A percentile compares a stretch with the other conserved stretches of the same genome.
Evolutionary conservation across 768 basidiomycete species (phyloP).

Genomic region (Candolleomyces eurysporus): DNA sequence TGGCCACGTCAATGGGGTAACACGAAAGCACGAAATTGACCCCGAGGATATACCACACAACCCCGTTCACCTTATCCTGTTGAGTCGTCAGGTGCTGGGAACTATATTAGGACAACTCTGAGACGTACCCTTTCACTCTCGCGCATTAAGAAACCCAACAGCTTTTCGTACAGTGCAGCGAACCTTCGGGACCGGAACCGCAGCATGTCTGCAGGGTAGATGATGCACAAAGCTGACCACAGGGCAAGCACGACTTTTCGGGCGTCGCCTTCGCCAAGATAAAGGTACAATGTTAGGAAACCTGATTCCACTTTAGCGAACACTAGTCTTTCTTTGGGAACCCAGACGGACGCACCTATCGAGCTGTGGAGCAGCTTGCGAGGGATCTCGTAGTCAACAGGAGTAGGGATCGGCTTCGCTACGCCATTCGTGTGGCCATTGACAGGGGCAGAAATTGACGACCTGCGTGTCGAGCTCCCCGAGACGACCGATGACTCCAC

Average conservation of each 20-base stretch:
- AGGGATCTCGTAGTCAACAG: slow-evolving; percentile 88
- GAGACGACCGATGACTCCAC: slow-evolving; percentile 21
- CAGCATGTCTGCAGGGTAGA: slow-evolving; percentile 73
- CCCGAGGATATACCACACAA: slow-evolving; percentile 89
- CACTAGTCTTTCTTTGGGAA: neutral
- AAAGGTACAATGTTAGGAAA: slow-evolving; percentile 43
- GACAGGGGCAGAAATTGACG: neutral
- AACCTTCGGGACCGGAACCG: slow-evolving; percentile 66
- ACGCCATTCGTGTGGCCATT: slow-evolving; percentile 18
- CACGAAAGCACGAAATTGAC: slow-evolving; percentile 71
- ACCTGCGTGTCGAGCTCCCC: slow-evolving; percentile 11
- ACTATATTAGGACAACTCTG: neutral
- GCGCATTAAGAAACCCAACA: slow-evolving; percentile 83
- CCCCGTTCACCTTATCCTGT: slow-evolving; percentile 76
- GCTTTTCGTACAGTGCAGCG: slow-evolving; percentile 66
- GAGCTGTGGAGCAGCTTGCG: slow-evolving; percentile 85
- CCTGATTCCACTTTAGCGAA: slow-evolving; percentile 22
- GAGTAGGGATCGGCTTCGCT: slow-evolving; percentile 15
- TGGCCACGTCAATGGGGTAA: slow-evolving; percentile 84
- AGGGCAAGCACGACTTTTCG: slow-evolving; percentile 62
- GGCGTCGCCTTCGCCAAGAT: slow-evolving; percentile 55
- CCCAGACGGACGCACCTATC: slow-evolving; percentile 59
- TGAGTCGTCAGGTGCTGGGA: neutral
- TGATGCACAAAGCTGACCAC: slow-evolving; percentile 61
- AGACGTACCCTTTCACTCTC: slow-evolving; percentile 73